Evolutionary conservation across 345 rosid species (phyloP), one percentile per base, ranked within the genome.

Genomic region (Lepidium sativum): DNA sequence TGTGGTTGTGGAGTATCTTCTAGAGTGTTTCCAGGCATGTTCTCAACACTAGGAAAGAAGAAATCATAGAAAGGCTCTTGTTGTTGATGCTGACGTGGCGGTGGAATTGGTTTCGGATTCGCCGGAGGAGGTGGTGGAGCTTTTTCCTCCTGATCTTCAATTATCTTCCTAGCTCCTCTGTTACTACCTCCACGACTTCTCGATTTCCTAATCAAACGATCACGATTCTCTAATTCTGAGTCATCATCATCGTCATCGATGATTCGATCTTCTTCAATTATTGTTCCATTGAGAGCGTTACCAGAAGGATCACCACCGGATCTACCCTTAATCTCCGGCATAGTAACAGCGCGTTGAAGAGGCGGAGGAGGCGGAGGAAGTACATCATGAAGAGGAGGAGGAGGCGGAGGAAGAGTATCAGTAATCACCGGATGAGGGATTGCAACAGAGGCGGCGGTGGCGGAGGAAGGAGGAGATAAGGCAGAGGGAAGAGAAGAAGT

Each of bases 301-400:
- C 61, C 69, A 25, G 56, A 9, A 60, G 74, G 81, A 65, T 29
- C 51, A 9, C 71, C 63, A 51, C 83, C 84, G 70, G 65, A 75
- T 60, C 72, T 79, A 75, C 80, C 61, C 75, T 87, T 86, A 55
- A 87, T 84, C 73, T 80, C 96, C 37, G 97, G 99, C 95, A 88
- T 79, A 60, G 84, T 86, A 23, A 78, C 77, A 11, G 99, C 88
- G 0, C 96, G 82, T 75, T 82, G 85, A 16, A 92, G 77, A 42
- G 87, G 83, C 6, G 38, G 59, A 1, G 45, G 44, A 0, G 78
- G 61, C 0, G 79, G 86, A 0, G 67, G 80, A 12, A 54, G 67
- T n/a, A 65, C 44, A 48, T 49, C 75, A 1, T 70, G 69, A 2
- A 54, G 67, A 16, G 68, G 2, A 70, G 71, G 1, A 50, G 16